Conservation (phyloP, 2,329 filamentous ascomycete species). For the Penicillium nordicum region DNA sequence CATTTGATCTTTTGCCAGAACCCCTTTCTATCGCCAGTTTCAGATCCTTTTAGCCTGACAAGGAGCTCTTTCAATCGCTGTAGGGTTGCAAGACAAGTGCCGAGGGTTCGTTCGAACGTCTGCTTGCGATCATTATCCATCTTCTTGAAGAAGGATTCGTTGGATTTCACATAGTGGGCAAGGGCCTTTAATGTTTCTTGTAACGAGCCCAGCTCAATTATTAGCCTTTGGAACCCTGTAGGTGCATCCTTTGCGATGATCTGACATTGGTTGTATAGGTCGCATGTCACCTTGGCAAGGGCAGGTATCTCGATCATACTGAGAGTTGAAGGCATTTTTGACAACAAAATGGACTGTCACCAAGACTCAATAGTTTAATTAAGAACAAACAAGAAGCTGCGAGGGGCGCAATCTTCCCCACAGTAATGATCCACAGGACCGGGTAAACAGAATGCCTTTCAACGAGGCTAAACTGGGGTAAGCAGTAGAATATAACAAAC, state of each 20-base stretch:
- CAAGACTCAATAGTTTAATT: no score
- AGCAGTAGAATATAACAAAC: not conserved
- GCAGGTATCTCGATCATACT: constrained; percentile 23
- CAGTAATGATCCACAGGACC: not conserved
- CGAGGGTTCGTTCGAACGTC: constrained; percentile 24
- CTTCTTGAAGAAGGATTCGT: constrained; percentile 21
- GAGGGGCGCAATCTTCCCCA: not conserved
- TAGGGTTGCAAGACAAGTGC: constrained; percentile 24
- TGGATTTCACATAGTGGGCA: constrained; percentile 25
- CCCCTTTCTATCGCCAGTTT: constrained; percentile 20
- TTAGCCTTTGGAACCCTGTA: constrained; percentile 28
- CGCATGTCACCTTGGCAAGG: constrained; percentile 26
- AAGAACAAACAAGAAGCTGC: not conserved
- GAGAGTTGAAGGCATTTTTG: constrained; percentile 23
- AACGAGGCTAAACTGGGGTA: not conserved
- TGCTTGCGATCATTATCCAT: constrained; percentile 22
- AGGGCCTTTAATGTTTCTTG: constrained; percentile 25
- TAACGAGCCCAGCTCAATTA: constrained; percentile 27
- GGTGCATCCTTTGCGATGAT: constrained; percentile 26
- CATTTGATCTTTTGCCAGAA: constrained; percentile 32
- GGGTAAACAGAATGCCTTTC: not conserved
- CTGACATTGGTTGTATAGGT: constrained; percentile 29
- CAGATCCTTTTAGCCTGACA: constrained; percentile 20
- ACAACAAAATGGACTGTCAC: not conserved
- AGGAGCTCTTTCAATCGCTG: constrained; percentile 23